Evolutionary conservation across 305 asterid species (phyloP).

Genomic region (Solanum hybrid): DNA sequence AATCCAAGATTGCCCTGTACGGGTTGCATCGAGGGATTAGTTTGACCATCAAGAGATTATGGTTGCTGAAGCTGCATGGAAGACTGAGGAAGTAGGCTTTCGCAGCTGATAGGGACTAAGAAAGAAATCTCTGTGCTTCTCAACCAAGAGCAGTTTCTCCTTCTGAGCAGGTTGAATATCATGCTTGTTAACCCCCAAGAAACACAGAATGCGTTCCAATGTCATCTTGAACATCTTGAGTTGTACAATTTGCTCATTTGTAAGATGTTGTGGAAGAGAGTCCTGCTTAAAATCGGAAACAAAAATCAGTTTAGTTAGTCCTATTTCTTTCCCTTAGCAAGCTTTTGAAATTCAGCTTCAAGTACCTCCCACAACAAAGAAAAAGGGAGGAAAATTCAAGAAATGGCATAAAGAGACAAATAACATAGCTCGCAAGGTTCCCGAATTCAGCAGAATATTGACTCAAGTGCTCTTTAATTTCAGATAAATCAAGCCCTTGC

Average conservation of each 20-base stretch:
- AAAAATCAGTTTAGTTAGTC: background rate
- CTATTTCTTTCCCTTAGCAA: background rate
- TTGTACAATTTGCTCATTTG: background rate
- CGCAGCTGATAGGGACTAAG: background rate
- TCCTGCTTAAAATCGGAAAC: background rate
- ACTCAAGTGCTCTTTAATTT: background rate
- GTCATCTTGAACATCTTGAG: background rate
- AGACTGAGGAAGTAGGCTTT: slow-evolving; percentile 23
- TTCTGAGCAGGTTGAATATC: background rate
- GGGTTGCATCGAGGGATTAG: slow-evolving; percentile 65
- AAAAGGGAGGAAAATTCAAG: background rate
- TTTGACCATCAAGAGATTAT: slow-evolving; percentile 67
- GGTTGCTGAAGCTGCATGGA: slow-evolving; percentile 63
- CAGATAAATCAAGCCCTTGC: background rate
- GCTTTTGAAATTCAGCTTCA: background rate
- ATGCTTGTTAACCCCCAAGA: background rate
- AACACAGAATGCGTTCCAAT: background rate
- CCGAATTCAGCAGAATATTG: background rate
- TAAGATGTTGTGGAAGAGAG: background rate
- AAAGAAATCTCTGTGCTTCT: background rate
- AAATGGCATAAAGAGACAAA: background rate
- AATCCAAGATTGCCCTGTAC: slow-evolving; percentile 17
- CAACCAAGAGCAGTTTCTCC: background rate
- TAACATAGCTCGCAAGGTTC: background rate
- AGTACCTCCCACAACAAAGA: background rate